Conservation (phyloP, 208 protist species). For the Leishmania martiniquensis region DNA sequence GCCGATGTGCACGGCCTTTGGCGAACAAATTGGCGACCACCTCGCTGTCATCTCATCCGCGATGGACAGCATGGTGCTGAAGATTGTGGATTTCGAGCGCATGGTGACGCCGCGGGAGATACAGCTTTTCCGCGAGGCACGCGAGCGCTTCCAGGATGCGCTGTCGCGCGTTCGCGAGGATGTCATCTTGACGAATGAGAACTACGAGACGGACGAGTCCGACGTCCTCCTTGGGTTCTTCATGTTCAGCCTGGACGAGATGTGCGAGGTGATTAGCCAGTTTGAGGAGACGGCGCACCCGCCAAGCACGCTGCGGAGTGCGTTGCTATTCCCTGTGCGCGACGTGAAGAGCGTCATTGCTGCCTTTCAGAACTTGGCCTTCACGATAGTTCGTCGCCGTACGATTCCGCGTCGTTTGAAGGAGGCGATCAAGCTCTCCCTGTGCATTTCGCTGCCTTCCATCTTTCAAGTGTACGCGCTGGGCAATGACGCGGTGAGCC, state of each 20-base stretch:
- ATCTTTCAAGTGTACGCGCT: slow-evolving; percentile 92
- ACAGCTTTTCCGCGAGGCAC: slow-evolving; percentile 73
- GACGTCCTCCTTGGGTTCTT: slow-evolving; percentile 91
- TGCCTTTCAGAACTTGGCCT: slow-evolving; percentile 58
- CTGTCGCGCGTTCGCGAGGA: slow-evolving; percentile 85
- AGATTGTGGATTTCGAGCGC: slow-evolving; percentile 86
- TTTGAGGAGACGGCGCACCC: slow-evolving; percentile 61
- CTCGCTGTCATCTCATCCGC: slow-evolving; percentile 80
- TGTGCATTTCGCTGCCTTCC: slow-evolving; percentile 85
- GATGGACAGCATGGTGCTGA: slow-evolving; percentile 91
- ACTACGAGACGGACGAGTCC: slow-evolving; percentile 90
- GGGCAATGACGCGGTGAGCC: slow-evolving; percentile 67
- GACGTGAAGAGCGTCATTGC: slow-evolving; percentile 69
- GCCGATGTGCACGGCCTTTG: slow-evolving; percentile 78
- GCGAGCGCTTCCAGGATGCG: slow-evolving; percentile 85
- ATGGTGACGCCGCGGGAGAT: slow-evolving; percentile 71
- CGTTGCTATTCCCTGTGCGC: slow-evolving; percentile 50
- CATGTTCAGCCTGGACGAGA: slow-evolving; percentile 91
- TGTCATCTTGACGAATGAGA: slow-evolving; percentile 90
- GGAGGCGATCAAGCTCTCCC: slow-evolving; percentile 90
- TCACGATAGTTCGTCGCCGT: slow-evolving; percentile 49
- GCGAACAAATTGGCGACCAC: slow-evolving; percentile 70
- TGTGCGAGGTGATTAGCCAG: slow-evolving; percentile 83
- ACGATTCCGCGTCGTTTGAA: slow-evolving; percentile 83
- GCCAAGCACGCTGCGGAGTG: slow-evolving; percentile 54